phyloP scores from a whole-genome alignment of 176 grass and related monocot genomes.

The Zea luxurians region DNA sequence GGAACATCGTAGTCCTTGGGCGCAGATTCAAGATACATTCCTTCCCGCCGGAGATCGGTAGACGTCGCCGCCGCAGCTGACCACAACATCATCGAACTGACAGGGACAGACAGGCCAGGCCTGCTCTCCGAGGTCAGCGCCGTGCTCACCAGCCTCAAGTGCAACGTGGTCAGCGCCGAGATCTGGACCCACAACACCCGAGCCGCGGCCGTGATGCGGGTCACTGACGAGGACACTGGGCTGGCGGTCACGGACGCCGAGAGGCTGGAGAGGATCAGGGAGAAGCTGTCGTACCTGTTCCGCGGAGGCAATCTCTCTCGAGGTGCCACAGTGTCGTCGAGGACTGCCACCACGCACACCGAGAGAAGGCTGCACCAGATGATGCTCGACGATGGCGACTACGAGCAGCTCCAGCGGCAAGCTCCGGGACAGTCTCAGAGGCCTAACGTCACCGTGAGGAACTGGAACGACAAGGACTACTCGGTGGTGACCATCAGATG shows the following conservation, averaged over 20 bases:
- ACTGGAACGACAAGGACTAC: constrained; percentile 83
- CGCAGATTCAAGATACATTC: constrained; percentile 57
- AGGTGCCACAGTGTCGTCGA: constrained; percentile 42
- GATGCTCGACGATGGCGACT: constrained; percentile 70
- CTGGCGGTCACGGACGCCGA: constrained; percentile 44
- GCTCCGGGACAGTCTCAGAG: constrained; percentile 27
- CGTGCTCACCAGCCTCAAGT: constrained; percentile 64
- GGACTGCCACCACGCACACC: constrained; percentile 37
- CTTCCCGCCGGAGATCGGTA: constrained; percentile 50
- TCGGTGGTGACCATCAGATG: constrained; percentile 77
- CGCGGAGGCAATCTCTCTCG: constrained; percentile 45
- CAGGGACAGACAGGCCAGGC: constrained; percentile 68
- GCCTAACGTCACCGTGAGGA: constrained; percentile 62
- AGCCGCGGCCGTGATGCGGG: constrained; percentile 72
- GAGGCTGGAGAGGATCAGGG: constrained; percentile 53
- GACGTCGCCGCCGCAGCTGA: constrained; percentile 50
- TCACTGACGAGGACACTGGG: constrained; percentile 57
- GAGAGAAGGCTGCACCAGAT: constrained; percentile 83
- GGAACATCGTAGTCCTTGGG: constrained; percentile 56
- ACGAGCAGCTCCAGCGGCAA: constrained; percentile 34
- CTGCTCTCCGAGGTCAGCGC: constrained; percentile 80
- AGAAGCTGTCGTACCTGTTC: constrained; percentile 55
- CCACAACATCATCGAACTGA: constrained; percentile 70
- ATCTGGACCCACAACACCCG: constrained; percentile 87
- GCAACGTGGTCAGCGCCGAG: constrained; percentile 83